These are phyloP conservation scores for Jacaranda copaia DNA, from an alignment of 257 asterid genomes.

Conservation along the genomic window DNA sequence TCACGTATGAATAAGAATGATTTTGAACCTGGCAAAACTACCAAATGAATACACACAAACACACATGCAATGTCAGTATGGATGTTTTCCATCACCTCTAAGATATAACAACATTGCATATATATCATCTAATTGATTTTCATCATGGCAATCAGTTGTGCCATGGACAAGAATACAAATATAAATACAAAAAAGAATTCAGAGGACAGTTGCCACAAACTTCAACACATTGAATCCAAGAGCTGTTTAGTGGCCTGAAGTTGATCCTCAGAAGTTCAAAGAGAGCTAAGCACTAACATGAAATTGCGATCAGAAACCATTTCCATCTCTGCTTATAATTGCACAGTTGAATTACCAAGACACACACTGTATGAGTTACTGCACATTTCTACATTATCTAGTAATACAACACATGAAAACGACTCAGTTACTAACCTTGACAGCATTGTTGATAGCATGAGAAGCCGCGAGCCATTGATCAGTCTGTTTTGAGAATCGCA, in stretches of 20 bases:
- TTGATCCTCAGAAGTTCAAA: neutral
- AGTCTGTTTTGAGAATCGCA: conserved; percentile 76
- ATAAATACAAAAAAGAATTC: neutral
- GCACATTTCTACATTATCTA: neutral
- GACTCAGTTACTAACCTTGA: conserved; percentile 58
- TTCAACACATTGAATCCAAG: conserved; percentile 14
- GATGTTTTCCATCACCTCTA: neutral
- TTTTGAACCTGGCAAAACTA: neutral
- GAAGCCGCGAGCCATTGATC: conserved; percentile 94
- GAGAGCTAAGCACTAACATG: neutral
- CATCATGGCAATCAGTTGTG: neutral
- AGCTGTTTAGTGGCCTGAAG: conserved; percentile 2
- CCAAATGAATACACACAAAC: neutral
- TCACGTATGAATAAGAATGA: neutral
- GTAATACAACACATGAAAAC: neutral
- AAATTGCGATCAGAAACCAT: neutral
- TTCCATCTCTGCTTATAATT: neutral
- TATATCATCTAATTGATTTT: neutral
- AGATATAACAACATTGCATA: neutral
- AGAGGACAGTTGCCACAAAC: neutral
- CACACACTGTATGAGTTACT: neutral
- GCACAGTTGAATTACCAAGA: neutral
- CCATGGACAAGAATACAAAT: neutral
- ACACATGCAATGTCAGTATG: neutral
- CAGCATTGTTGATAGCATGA: conserved; percentile 78